Evolutionary conservation across 176 grass and related monocot genomes (phyloP).

Genomic region (Poa annua): DNA sequence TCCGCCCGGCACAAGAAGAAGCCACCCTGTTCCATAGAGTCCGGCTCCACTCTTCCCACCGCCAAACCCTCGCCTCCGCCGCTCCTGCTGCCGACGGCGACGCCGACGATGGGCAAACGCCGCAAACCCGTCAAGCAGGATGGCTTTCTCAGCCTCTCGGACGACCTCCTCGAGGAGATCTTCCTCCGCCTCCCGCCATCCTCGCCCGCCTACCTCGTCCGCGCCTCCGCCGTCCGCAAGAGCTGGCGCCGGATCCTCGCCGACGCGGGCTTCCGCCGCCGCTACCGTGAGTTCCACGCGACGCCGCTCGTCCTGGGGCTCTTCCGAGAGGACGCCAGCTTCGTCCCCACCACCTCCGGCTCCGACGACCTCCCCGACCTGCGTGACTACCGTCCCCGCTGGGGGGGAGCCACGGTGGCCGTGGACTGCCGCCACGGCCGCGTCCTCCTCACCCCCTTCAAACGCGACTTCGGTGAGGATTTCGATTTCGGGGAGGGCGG

Average conservation of each 20-base stretch:
- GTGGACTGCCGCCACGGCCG: conserved; percentile 17
- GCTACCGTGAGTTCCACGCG: conserved; percentile 30
- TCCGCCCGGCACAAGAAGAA: too few species aligned
- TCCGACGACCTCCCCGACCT: not conserved
- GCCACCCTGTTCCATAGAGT: too few species aligned
- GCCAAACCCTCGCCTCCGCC: not conserved
- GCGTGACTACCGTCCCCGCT: not conserved
- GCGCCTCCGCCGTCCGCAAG: conserved; percentile 7
- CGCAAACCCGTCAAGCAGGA: not conserved
- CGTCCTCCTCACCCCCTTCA: not conserved
- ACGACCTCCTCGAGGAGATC: not conserved
- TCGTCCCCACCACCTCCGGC: not conserved
- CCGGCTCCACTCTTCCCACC: too few species aligned
- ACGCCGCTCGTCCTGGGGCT: not conserved
- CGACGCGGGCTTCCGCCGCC: not conserved
- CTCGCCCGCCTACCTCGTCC: not conserved
- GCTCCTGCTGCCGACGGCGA: not conserved
- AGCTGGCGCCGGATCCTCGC: conserved; percentile 21
- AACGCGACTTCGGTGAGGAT: not conserved
- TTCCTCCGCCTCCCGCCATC: not conserved
- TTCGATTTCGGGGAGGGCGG: not conserved
- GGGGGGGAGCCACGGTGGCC: not conserved
- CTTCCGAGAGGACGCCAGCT: not conserved
- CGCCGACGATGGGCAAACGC: too few species aligned
- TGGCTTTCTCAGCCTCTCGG: not conserved